Percentiles rank a stretch among this genome's conserved stretches.
These are phyloP conservation scores for Calycina herbarum DNA, from an alignment of 2,329 filamentous ascomycete genomes.

Conservation along the genomic window DNA sequence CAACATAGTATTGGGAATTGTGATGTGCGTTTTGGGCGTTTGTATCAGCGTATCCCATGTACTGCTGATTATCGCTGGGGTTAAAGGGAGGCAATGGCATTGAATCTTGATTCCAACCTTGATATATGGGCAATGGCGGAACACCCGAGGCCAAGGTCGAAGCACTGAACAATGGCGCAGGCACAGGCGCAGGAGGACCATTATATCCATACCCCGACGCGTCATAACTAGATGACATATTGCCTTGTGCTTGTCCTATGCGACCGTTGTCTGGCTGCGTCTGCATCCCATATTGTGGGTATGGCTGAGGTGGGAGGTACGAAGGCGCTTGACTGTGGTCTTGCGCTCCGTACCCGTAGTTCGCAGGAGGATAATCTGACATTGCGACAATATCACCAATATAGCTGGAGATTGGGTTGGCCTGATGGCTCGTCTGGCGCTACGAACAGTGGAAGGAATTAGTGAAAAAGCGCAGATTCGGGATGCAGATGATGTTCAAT, in stretches of 20 bases:
- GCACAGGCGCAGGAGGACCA: slow-evolving; percentile 11
- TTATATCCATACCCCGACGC: slow-evolving; percentile 35
- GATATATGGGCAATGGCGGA: slow-evolving; percentile 35
- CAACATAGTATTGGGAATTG: slow-evolving; percentile 25
- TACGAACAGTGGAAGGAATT: slow-evolving; percentile 12
- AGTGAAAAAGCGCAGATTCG: slow-evolving; percentile 19
- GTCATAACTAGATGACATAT: slow-evolving; percentile 31
- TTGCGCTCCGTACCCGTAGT: slow-evolving; percentile 37
- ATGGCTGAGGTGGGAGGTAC: slow-evolving; percentile 31
- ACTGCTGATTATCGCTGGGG: slow-evolving; percentile 20
- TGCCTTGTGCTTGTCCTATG: slow-evolving; percentile 25
- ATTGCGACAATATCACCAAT: slow-evolving; percentile 36
- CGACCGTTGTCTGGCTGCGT: slow-evolving; percentile 23
- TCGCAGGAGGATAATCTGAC: slow-evolving; percentile 49
- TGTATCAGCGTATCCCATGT: slow-evolving; percentile 21
- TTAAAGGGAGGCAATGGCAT: slow-evolving; percentile 30
- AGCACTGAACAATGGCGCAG: slow-evolving; percentile 31
- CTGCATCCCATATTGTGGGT: slow-evolving; percentile 30
- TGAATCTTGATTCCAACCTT: slow-evolving; percentile 36
- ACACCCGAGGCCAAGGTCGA: slow-evolving; percentile 30
- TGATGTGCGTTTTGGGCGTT: slow-evolving; percentile 20
- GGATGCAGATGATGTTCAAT: slow-evolving; percentile 23
- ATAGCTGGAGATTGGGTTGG: neutral
- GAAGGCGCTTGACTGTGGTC: slow-evolving; percentile 17
- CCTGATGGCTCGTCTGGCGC: neutral